A percentile compares a stretch with the other conserved stretches of the same genome.
Conservation (phyloP, 495 filamentous ascomycete genomes). For the Penicillium macrosclerotiorum region DNA sequence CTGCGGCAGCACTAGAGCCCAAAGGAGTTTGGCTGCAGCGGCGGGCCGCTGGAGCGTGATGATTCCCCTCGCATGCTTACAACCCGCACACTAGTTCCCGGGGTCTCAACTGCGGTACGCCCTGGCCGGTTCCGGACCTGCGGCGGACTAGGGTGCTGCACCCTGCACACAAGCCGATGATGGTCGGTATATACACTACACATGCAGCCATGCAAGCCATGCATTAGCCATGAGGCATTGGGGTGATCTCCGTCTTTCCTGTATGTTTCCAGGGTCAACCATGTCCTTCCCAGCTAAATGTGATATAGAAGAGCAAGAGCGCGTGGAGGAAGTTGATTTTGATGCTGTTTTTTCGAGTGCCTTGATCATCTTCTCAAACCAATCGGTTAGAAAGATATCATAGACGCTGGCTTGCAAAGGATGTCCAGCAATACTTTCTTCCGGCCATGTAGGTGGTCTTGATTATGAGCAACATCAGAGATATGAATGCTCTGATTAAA, state of each 20-base stretch:
- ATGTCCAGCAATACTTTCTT: no score
- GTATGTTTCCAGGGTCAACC: not conserved
- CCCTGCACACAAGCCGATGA: constrained; percentile 1
- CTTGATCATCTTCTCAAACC: no score
- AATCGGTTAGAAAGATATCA: no score
- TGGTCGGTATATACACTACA: not conserved
- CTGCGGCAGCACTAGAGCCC: constrained; percentile 15
- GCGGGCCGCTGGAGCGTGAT: constrained; percentile 18
- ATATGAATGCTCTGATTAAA: no score
- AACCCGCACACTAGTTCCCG: constrained; percentile 19
- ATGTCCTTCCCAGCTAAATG: not conserved
- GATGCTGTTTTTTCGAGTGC: no score
- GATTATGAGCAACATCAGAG: no score
- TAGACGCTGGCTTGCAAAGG: no score
- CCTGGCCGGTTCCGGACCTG: constrained; percentile 13
- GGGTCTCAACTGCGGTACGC: constrained; percentile 17
- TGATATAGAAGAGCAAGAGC: no score
- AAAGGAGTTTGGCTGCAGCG: constrained; percentile 20
- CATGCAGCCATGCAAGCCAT: no score
- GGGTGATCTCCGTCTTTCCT: not conserved
- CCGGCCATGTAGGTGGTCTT: no score
- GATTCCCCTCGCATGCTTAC: constrained; percentile 10
- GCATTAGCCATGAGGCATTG: no score
- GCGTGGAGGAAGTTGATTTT: no score
- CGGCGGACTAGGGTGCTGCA: constrained; percentile 7